Conservation (phyloP, 495 filamentous ascomycete genomes). For the Penicillium daleae region DNA sequence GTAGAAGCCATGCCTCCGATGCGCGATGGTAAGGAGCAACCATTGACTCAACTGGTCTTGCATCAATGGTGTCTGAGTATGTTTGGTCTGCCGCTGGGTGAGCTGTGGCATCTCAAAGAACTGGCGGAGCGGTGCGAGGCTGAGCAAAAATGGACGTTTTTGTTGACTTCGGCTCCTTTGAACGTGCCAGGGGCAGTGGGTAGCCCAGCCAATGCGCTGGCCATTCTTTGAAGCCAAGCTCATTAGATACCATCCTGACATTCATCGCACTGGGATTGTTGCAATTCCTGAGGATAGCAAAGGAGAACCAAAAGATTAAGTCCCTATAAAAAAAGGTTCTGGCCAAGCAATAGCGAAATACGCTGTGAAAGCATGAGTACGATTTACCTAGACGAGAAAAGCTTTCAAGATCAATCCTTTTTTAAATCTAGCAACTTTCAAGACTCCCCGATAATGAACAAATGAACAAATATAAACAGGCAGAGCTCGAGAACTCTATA, state of each 20-base stretch:
- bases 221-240: slow-evolving; percentile 30
- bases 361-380: too few species aligned
- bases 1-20: slow-evolving; percentile 34
- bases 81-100: slow-evolving; percentile 59
- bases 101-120: slow-evolving; percentile 63
- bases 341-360: too few species aligned
- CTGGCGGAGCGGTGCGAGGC: slow-evolving; percentile 53
- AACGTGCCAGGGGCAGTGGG: slow-evolving; percentile 50
- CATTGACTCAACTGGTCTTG: slow-evolving; percentile 29
- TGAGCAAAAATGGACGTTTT: slow-evolving; percentile 42
- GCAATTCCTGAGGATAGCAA: too few species aligned
- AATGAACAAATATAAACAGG: too few species aligned
- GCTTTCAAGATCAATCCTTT: too few species aligned
- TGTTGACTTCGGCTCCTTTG: slow-evolving; percentile 49
- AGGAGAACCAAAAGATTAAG: too few species aligned
- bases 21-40: slow-evolving; percentile 19
- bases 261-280: too few species aligned
- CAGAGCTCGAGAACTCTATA: neutral
- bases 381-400: too few species aligned
- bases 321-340: too few species aligned
- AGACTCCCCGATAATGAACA: too few species aligned
- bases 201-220: slow-evolving; percentile 43
- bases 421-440: too few species aligned
- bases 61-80: slow-evolving; percentile 47
- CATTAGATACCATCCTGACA: neutral